These are phyloP conservation scores for Xylariaceae sp. DNA, from an alignment of 2,329 filamentous ascomycete genomes.

Conservation along the genomic window DNA sequence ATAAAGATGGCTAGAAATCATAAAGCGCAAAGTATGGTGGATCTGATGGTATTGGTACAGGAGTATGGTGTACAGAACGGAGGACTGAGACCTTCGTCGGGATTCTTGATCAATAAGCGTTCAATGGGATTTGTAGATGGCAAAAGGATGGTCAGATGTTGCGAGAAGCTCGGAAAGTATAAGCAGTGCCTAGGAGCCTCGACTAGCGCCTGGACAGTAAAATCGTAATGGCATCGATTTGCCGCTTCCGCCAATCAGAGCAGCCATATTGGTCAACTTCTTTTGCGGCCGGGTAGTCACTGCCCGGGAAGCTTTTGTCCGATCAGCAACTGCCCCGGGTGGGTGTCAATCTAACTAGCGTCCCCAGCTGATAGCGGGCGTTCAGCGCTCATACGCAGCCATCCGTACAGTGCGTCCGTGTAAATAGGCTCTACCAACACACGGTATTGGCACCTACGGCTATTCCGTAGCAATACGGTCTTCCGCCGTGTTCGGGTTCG, in stretches of 20 bases:
- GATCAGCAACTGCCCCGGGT: too few species aligned
- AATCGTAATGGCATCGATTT: conserved; percentile 2
- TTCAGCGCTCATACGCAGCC: too few species aligned
- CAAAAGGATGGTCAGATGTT: conserved; percentile 29
- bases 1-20: background rate
- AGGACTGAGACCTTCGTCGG: too few species aligned
- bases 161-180: conserved; percentile 21
- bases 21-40: background rate
- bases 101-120: too few species aligned
- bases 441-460: conserved; percentile 1
- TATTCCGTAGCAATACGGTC: too few species aligned
- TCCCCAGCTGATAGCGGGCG: too few species aligned
- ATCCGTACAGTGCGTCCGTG: background rate
- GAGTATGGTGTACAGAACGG: too few species aligned
- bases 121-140: conserved; percentile 7
- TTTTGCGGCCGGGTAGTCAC: background rate
- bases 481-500: too few species aligned
- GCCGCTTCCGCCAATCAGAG: conserved; percentile 37
- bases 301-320: background rate
- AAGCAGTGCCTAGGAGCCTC: background rate
- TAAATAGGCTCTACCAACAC: background rate
- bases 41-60: background rate
- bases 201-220: background rate
- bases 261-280: conserved; percentile 29
- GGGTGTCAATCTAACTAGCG: too few species aligned